phyloP scores from a whole-genome alignment of 345 rosid species.

The Ceriops tagal region DNA sequence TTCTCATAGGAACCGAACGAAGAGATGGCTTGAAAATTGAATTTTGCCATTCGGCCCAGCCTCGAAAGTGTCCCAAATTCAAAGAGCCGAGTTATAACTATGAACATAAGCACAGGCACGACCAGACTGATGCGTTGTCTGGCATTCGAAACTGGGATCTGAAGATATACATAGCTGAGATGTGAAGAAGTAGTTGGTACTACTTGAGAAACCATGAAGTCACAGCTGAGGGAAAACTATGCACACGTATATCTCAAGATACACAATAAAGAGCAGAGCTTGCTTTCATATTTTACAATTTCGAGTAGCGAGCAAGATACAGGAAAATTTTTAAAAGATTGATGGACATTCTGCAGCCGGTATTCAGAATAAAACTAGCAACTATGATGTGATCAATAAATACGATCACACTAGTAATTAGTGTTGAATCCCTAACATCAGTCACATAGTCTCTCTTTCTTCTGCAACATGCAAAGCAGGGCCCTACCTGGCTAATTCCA shows the following conservation, averaged over 20 bases:
- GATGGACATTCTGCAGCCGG: neutral
- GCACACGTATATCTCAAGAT: neutral
- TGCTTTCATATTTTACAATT: neutral
- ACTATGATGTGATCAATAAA: neutral
- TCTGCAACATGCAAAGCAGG: neutral
- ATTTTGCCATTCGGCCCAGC: too few relatives aligned
- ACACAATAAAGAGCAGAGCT: neutral
- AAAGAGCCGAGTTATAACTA: too few relatives aligned
- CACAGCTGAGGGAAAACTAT: neutral
- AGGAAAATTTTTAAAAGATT: neutral
- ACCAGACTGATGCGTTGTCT: too few relatives aligned
- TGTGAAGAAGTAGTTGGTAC: neutral
- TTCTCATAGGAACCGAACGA: too few relatives aligned
- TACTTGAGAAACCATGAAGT: neutral
- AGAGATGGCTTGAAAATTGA: too few relatives aligned
- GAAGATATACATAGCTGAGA: neutral
- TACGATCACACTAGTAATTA: neutral
- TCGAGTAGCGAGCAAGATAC: neutral
- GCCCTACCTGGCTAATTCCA: neutral
- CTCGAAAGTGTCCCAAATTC: too few relatives aligned
- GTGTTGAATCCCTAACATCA: constrained; percentile 2
- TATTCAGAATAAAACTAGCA: neutral
- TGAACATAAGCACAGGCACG: too few relatives aligned
- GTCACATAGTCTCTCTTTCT: neutral
- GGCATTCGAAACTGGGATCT: too few relatives aligned